Evolutionary conservation across 1,284 basidiomycete species (phyloP), one percentile per base, ranked within the genome.

Genomic region (Rhodotorula sp.): DNA sequence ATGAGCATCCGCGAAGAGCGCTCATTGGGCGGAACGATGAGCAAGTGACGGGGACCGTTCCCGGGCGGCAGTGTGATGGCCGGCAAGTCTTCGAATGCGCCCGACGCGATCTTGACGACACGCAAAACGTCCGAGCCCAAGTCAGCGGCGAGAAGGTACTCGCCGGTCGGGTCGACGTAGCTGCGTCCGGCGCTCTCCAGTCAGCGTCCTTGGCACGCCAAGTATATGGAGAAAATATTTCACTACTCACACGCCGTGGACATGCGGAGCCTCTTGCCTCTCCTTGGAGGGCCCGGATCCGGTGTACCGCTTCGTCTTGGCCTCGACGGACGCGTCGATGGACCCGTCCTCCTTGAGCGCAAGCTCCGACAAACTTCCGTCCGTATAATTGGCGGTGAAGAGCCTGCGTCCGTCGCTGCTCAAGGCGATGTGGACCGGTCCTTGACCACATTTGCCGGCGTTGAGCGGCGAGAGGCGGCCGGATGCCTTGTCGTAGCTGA

Each of bases 201-300:
- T 52, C 34, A 38, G 28, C 19, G 1, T 23, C 16, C 34, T 34
- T 6, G 12, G 3, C 18, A 38, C 3, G 7, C 26, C 18, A 19
- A 21, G 8, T 4, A 18, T 8, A 48, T 47, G 21, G 3, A 3
- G 10, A 18, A 8, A 26, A 21, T 43, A 2, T 12, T 14, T 10
- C 12, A 10, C 1, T 14, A 65, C 70, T n/a, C 34, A 71, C 62
- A 70, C 68, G 23, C 69, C 71, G 38, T 76, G 75, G 5, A 67
- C 54, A 34, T 76, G 72, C 19, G 75, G 70, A 0, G 45, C 64
- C 26, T 74, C 68, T 45, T 76, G 75, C 26, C 75, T 62, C 28
- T 58, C 59, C 60, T 58, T 48, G 54, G 71, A 67, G 26, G 67
- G 71, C 2, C 74, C 74, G 4, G 59, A 61, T 3, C 74, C 74